Percentiles rank a stretch among this genome's conserved stretches.
phyloP scores from a whole-genome alignment of 345 rosid genomes.

The Euphorbia pulcherrima region DNA sequence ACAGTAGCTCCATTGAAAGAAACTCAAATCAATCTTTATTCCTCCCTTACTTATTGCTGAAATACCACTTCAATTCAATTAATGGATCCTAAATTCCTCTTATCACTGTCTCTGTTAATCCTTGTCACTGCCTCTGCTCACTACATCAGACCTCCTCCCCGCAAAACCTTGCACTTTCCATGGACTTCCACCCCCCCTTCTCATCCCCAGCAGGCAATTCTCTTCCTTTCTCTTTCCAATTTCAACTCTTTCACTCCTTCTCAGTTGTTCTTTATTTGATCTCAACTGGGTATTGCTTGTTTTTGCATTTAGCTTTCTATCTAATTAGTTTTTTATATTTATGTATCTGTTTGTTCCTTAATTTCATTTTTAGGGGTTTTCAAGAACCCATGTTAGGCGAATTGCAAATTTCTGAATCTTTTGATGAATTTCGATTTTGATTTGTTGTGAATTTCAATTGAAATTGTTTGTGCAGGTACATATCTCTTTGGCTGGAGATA shows the following conservation, averaged over 20 bases:
- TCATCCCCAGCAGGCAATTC: constrained; percentile 84
- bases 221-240: constrained; percentile 15
- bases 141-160: constrained; percentile 72
- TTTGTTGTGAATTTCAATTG: not conserved
- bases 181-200: constrained; percentile 48
- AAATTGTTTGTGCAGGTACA: constrained; percentile 44
- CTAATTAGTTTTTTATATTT: not conserved
- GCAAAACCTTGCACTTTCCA: constrained; percentile 62
- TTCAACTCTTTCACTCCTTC: not conserved
- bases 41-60: not conserved
- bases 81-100: constrained; percentile 17
- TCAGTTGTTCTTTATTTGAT: too few relatives aligned
- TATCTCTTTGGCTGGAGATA: constrained; percentile 78
- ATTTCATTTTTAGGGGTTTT: not conserved
- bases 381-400: not conserved
- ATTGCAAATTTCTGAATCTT: not conserved
- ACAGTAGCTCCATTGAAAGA: not conserved
- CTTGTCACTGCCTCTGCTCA: constrained; percentile 40
- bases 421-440: not conserved
- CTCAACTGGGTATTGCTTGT: constrained; percentile 20
- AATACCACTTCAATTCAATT: not conserved
- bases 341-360: too few relatives aligned
- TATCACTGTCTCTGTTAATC: constrained; percentile 23
- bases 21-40: not conserved
- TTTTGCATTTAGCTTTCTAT: constrained; percentile 3